Evolutionary conservation across 2,329 filamentous ascomycete species (phyloP), one percentile per base, ranked within the genome.

Genomic region (Aspergillus ochraceoroseus): DNA sequence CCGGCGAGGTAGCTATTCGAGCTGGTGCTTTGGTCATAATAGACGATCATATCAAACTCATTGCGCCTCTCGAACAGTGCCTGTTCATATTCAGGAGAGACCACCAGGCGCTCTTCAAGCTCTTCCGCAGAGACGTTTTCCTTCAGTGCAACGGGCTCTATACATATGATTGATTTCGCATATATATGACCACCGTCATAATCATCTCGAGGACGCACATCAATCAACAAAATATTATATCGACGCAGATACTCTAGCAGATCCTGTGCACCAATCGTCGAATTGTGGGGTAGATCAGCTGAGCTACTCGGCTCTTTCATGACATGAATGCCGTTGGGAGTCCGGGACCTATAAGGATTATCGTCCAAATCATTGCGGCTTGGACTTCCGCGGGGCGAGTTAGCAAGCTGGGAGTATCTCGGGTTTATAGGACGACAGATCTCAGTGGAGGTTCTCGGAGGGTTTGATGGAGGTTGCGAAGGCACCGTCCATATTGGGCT

Each of bases 181-280:
- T 85, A 84, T 48, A 98, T 88, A 59, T 98, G 92, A 0, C 92
- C 92, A 32, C 83, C 75, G 52, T 96, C 87, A 58, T 86, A 98
- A 6, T 85, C 78, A 38, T 85, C 79, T 17, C 92, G 81, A 41
- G 77, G 71, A 26, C 92, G 82, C 28, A 95, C 80, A 62, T 98
- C 92, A 49, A 98, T 87, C 15, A 96, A 63, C 8, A 98, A 68
- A 15, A 95, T 73, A 46, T 66, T 80, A 66, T 67, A 87, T 45
- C 58, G 75, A 51, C 56, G 71, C 62, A 94, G 77, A 41, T 84
- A 84, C 32, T 82, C 76, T 45, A 82, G 76, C 1, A 98, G 72
- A 38, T 83, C 79, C 42, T 84, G 74, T 0, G 84, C 77, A 2
- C 76, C 79, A 27, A 95, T 82, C 61, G 68, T 77, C 58, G 63